Percentiles rank a stretch among this genome's conserved stretches.
These are phyloP conservation scores for Metarhizium humberi DNA, from an alignment of 2,329 filamentous ascomycete species.

Conservation along the genomic window DNA sequence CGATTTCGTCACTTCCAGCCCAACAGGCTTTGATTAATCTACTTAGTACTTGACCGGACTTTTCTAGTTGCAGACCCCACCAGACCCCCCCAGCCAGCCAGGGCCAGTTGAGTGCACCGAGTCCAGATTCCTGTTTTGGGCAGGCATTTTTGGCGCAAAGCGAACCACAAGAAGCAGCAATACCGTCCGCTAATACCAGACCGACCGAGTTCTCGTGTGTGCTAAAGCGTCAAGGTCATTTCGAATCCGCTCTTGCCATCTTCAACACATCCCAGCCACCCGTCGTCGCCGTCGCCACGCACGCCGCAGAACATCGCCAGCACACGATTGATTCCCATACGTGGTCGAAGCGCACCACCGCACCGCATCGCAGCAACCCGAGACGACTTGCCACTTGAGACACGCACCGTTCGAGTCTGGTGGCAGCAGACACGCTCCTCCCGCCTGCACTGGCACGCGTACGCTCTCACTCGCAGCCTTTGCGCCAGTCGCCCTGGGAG, in stretches of 20 bases:
- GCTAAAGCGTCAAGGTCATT: neutral
- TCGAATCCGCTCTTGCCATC: neutral
- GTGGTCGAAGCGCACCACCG: neutral
- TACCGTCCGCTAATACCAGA: no score
- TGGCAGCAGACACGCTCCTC: neutral
- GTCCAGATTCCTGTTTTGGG: no score
- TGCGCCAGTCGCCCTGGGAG: neutral
- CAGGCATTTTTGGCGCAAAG: no score
- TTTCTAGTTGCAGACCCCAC: no score
- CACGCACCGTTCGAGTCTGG: neutral
- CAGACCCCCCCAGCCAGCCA: no score
- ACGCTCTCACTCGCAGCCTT: neutral
- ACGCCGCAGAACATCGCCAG: no score
- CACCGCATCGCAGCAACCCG: neutral
- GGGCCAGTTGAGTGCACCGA: no score
- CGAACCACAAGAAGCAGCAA: no score
- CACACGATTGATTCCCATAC: neutral
- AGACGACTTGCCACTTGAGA: conserved; percentile 1
- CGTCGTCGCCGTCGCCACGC: neutral
- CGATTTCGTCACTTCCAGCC: no score
- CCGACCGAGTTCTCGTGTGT: neutral
- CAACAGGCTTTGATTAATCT: no score
- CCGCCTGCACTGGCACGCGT: neutral
- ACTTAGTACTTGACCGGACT: no score
- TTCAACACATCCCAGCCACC: neutral